Evolutionary conservation across 768 basidiomycete species (phyloP), one percentile per base, ranked within the genome.

Genomic region (Collybia nuda): DNA sequence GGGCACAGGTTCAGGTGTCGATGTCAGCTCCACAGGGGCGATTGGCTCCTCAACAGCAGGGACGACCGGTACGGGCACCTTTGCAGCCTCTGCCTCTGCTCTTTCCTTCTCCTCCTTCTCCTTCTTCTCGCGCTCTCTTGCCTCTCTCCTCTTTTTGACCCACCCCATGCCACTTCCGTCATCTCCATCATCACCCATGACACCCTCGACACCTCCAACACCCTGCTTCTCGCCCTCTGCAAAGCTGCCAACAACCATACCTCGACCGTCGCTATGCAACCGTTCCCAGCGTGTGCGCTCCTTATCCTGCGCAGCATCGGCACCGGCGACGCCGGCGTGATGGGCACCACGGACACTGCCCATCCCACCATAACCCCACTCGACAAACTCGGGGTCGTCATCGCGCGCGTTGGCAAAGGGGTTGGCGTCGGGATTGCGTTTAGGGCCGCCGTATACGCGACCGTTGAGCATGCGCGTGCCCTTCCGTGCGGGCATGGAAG

Each of bases 351-450:
- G 69, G 0, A 79, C 77, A 29, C 78, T 79, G 22, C 92, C 92
- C 86, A 93, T 86, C 2, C 89, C 89, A 26, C 89, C 89, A 51
- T 88, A 90, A 0, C 93, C 93, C 93, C 93, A 95, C 66, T 95
- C 93, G 14, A 93, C 90, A 57, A 95, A 95, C 62, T 87, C 87
- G 26, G 88, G 87, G 54, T 90, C 88, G 0, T 84, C 80, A 23
- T 84, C 82, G 4, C 75, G 74, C 12, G 74, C 82, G 50, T 75
- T 84, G 5, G 79, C 85, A 55, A 89, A 89, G 0, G 78, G 83
- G 59, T 89, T 84, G 5, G 69, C 66, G 44, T 69, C 69, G 32
- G 40, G 47, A 9, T 61, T 54, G 12, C 44, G 62, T 51, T 68
- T 67, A 19, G 63, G 47, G 0, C 52, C 75, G 43, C 93, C 92